phyloP scores from a whole-genome alignment of 139 green algal genomes.

The Coccomyxa sp. region DNA sequence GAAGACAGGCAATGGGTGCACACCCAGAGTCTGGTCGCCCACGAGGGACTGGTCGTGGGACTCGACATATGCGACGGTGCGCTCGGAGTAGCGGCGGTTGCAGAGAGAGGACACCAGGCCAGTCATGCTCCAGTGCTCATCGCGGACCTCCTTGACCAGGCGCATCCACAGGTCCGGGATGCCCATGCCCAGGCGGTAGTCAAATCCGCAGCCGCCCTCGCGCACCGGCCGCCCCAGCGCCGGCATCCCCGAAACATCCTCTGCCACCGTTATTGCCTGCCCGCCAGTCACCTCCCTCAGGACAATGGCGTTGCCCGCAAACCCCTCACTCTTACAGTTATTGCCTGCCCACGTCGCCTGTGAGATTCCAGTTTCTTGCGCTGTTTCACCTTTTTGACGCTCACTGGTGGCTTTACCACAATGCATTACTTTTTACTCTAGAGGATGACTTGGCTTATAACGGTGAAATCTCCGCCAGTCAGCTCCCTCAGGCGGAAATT shows the following conservation, averaged over 20 bases:
- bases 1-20: neutral
- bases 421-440: no score
- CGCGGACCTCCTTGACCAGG: slow-evolving; percentile 58
- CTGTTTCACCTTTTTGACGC: no score
- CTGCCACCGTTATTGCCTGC: slow-evolving; percentile 79
- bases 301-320: no score
- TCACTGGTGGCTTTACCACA: no score
- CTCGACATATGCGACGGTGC: slow-evolving; percentile 80
- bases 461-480: no score
- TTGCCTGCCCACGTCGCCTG: no score
- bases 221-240: slow-evolving; percentile 78
- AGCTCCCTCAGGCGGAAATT: no score
- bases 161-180: slow-evolving; percentile 92
- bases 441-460: no score
- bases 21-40: slow-evolving; percentile 51
- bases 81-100: slow-evolving; percentile 82
- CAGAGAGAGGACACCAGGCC: slow-evolving; percentile 83
- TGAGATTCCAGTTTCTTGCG: no score
- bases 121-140: slow-evolving; percentile 83
- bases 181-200: slow-evolving; percentile 88
- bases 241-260: slow-evolving; percentile 96
- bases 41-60: slow-evolving; percentile 89
- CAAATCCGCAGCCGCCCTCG: slow-evolving; percentile 92
- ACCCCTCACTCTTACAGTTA: no score
- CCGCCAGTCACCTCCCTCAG: neutral